Percentiles rank a stretch among this genome's conserved stretches.
Evolutionary conservation across 1,284 basidiomycete species (phyloP).

Genomic region (Trichosporon sp.): DNA sequence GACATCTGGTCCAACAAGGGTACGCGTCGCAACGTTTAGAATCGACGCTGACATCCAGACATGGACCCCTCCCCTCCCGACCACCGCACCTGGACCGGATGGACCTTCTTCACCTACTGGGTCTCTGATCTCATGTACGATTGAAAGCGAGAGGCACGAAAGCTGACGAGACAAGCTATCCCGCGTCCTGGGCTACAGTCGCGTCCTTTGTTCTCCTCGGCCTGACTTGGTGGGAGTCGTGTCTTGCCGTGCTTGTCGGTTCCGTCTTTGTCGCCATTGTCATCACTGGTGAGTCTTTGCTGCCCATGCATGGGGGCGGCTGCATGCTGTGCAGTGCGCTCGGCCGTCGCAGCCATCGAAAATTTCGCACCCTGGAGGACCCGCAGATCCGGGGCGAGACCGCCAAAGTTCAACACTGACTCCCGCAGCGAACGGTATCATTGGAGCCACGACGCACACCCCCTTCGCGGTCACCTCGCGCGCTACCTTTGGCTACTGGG

Average conservation of each 20-base stretch:
- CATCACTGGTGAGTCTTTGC: constrained; percentile 37
- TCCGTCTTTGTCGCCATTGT: constrained; percentile 42
- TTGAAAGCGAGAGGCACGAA: not conserved
- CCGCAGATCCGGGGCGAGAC: not conserved
- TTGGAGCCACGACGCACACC: constrained; percentile 69
- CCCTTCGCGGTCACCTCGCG: constrained; percentile 73
- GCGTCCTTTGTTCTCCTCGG: constrained; percentile 45
- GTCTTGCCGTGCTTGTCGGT: constrained; percentile 45
- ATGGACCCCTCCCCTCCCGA: constrained; percentile 48
- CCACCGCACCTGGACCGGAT: constrained; percentile 45
- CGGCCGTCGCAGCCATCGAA: not conserved
- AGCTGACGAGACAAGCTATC: constrained; percentile 14
- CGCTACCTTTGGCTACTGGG: constrained; percentile 75
- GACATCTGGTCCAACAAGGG: constrained; percentile 51
- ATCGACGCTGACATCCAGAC: constrained; percentile 33
- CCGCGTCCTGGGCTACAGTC: constrained; percentile 47
- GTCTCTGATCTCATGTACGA: constrained; percentile 25
- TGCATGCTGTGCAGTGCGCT: not conserved
- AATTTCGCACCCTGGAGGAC: not conserved
- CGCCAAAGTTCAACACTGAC: not conserved
- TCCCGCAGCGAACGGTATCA: constrained; percentile 64
- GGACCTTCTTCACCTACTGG: constrained; percentile 43
- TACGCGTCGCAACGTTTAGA: constrained; percentile 22
- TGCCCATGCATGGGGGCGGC: not conserved
- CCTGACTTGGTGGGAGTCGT: constrained; percentile 43